Evolutionary conservation across 2,329 filamentous ascomycete species (phyloP).

Genomic region (Paecilomyces sp.): DNA sequence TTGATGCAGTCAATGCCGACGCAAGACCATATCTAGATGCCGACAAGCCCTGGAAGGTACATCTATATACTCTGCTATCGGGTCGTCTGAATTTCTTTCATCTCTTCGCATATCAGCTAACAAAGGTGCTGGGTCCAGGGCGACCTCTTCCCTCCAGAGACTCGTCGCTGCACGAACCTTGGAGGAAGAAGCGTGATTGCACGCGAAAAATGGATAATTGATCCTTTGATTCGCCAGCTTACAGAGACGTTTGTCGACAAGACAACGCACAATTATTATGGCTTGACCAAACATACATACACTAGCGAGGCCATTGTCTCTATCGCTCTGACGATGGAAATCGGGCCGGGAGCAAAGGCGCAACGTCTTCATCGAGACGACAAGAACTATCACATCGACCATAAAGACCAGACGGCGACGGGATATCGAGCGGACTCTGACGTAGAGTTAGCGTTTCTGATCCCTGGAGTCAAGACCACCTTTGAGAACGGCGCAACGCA

Average conservation of each 20-base stretch:
- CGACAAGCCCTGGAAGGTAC: neutral
- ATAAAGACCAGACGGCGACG: conserved; percentile 31
- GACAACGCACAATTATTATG: conserved; percentile 20
- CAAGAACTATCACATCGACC: conserved; percentile 23
- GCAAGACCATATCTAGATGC: neutral
- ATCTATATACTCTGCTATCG: neutral
- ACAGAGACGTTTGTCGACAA: conserved; percentile 16
- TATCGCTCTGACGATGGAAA: conserved; percentile 11
- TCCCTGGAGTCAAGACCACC: conserved; percentile 33
- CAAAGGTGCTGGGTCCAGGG: neutral
- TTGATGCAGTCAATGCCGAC: neutral
- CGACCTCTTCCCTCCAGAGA: neutral
- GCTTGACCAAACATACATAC: conserved; percentile 18
- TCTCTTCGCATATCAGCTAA: neutral
- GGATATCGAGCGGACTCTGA: conserved; percentile 23
- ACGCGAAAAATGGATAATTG: neutral
- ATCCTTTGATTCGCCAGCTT: conserved; percentile 11
- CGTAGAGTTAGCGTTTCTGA: conserved; percentile 4
- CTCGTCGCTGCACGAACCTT: neutral
- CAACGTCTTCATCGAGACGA: conserved; percentile 35
- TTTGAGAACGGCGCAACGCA: conserved; percentile 36
- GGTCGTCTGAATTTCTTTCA: no score
- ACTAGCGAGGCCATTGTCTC: conserved; percentile 17
- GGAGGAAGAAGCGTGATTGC: neutral
- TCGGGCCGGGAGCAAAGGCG: conserved; percentile 34